Evolutionary conservation across 2,329 filamentous ascomycete genomes (phyloP), one percentile per base, ranked within the genome.

Genomic region (Arthrobotrys sinensis): DNA sequence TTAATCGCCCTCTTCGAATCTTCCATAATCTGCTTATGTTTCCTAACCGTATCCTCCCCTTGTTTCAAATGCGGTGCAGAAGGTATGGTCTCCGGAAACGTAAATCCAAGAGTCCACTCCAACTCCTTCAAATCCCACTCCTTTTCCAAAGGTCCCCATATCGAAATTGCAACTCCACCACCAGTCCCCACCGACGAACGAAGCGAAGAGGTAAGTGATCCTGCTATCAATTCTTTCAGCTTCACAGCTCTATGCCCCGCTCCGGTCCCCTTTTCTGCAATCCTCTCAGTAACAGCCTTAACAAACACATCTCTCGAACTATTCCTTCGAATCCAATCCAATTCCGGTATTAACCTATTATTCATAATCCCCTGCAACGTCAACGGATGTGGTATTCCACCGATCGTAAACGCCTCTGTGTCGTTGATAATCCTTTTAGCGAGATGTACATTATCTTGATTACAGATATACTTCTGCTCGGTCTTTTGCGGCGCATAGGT

Each of bases 81-180:
- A 70, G 87, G 86, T 71, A 73, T 60, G 88, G 87, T 70, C 87
- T 85, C 52, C 87, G 94, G 93, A 8, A 97, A 87, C 12, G 87
- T 86, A 84, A 98, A 98, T 67, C 95, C 96, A 83, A 98, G 93
- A 81, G 91, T 89, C 93, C 94, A 98, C 82, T 95, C 91, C 1
- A 97, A 86, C 80, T 96, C 92, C n/a, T 88, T 84, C n/a, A 50
- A 4, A 68, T 78, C 67, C 2, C 86, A 85, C 0, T 87, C 85
- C 12, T 86, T 86, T 82, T 92, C 90, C n/a, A 93, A 92, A 0
- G 91, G 91, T 19, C 97, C 86, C 94, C 94, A 97, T 19, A 97
- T 57, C 8, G 75, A 78, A 80, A 90, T 90, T 0, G 89, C 86
- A 0, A 64, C 10, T 5, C 72, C 48, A n/a, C 12, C 6, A 24